A percentile compares a stretch with the other conserved stretches of the same genome.
Evolutionary conservation across 2,329 filamentous ascomycete species (phyloP).

Genomic region (Penicillium brasilianum): DNA sequence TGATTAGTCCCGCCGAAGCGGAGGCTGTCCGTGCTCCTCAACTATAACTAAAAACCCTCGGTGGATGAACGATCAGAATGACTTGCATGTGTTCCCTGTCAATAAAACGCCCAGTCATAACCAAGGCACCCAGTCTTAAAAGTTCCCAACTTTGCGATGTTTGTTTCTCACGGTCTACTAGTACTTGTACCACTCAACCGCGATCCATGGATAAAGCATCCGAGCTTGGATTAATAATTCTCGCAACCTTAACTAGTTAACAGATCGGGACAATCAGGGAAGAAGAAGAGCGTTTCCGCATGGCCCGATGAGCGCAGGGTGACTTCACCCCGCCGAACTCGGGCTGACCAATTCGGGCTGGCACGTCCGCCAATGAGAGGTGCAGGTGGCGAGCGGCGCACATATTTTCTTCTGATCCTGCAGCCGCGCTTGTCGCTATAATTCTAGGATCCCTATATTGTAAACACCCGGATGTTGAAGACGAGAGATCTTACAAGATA

Average conservation of each 20-base stretch:
- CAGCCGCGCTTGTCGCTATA: constrained; percentile 24
- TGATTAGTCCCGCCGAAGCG: background rate
- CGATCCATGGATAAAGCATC: background rate
- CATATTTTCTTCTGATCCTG: background rate
- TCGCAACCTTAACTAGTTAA: no score
- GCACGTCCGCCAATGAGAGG: constrained; percentile 12
- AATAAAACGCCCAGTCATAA: background rate
- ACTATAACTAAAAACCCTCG: no score
- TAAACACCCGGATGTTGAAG: background rate
- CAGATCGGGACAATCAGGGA: constrained; percentile 19
- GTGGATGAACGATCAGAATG: background rate
- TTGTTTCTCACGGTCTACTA: no score
- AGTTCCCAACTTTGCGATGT: background rate
- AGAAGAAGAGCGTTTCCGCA: no score
- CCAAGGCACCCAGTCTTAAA: background rate
- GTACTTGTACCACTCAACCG: no score
- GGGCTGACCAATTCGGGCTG: constrained; percentile 17
- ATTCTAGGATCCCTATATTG: background rate
- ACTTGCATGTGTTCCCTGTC: background rate
- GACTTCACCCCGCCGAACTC: constrained; percentile 3
- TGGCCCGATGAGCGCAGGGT: constrained; percentile 10
- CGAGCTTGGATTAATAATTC: constrained; percentile 5
- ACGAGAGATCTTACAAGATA: background rate
- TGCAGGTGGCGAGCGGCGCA: background rate
- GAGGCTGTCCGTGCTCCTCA: constrained; percentile 4